Evolutionary conservation across 306 rosid genomes (phyloP), one percentile per base, ranked within the genome.

Genomic region (Prosopis cineraria): DNA sequence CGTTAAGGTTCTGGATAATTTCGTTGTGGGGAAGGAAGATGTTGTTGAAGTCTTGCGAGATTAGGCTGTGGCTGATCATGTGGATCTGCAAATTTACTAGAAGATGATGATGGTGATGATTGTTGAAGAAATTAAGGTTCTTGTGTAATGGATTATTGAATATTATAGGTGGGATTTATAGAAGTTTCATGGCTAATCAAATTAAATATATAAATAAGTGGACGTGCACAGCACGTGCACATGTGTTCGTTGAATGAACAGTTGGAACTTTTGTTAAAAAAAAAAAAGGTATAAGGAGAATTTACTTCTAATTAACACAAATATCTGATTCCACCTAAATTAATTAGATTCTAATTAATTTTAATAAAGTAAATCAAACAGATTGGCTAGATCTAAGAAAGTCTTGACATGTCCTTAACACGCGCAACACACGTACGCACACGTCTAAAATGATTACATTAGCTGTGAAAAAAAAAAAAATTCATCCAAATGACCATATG

Each of bases 1-100:
- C 73, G 43, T 77, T 70, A 41, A 81, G 40, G 47, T 80, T 68
- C 70, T 85, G 87, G 20, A 79, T 34, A 29, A 75, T 83, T 34
- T 34, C 37, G 78, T 10, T 80, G 12, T 9, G 1, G 44, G 12
- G 44, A n/a, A n/a, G n/a, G n/a, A n/a, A n/a, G n/a, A n/a, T n/a
- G n/a, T n/a, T n/a, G n/a, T n/a, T n/a, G 67, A 74, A 86, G 78
- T 78, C 73, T 0, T 81, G 53, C 29, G 83, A 79, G 53, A 81
- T 6, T 52, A 79, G 76, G 68, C 77, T 84, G 53, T 88, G 73
- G 67, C 85, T 3, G 76, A 91, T 81, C 97, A 90, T 92, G 78
- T 45, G 5, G 39, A 36, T 78, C 52, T 83, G 36, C 25, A 74
- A 72, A 19, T 72, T 66, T 25, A 22, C 36, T 16, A 5, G 41